phyloP scores from a whole-genome alignment of 2,329 filamentous ascomycete species.

The Keithomyces neogunnii region DNA sequence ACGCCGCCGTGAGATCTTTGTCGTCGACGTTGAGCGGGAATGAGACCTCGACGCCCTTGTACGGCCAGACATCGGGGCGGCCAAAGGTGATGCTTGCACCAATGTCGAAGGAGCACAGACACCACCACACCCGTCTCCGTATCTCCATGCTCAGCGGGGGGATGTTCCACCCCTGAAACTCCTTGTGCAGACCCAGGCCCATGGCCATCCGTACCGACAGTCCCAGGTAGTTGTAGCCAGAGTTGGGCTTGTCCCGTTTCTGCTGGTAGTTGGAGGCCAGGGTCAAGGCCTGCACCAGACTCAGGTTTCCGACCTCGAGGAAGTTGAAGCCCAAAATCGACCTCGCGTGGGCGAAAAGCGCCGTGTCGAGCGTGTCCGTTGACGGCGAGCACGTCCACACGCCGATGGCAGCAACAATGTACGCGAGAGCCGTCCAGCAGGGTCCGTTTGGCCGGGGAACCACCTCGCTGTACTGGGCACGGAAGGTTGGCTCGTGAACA shows the following conservation, averaged over 20 bases:
- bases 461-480: constrained; percentile 25
- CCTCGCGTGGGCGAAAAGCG: constrained; percentile 20
- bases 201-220: constrained; percentile 41
- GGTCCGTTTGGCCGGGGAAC: constrained; percentile 22
- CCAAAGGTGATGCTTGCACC: constrained; percentile 40
- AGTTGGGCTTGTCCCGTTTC: constrained; percentile 42
- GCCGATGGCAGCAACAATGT: constrained; percentile 28
- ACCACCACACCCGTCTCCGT: constrained; percentile 28
- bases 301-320: constrained; percentile 35
- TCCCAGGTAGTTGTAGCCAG: constrained; percentile 43
- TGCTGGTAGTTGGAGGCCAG: constrained; percentile 41
- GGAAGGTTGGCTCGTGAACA: constrained; percentile 37
- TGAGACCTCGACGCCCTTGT: constrained; percentile 32
- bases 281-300: constrained; percentile 34
- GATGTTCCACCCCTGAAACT: constrained; percentile 25
- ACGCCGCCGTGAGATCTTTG: constrained; percentile 26
- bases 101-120: constrained; percentile 34
- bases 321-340: constrained; percentile 30
- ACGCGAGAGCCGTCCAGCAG: constrained; percentile 21
- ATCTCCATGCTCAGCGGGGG: constrained; percentile 26
- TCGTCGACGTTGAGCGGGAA: constrained; percentile 36
- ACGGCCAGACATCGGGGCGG: constrained; percentile 31
- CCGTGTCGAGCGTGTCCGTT: constrained; percentile 15
- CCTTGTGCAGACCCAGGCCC: constrained; percentile 40
- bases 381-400: constrained; percentile 20